These are phyloP conservation scores for Papiliotrema terrestris DNA, from an alignment of 1,284 basidiomycete genomes.

Conservation along the genomic window DNA sequence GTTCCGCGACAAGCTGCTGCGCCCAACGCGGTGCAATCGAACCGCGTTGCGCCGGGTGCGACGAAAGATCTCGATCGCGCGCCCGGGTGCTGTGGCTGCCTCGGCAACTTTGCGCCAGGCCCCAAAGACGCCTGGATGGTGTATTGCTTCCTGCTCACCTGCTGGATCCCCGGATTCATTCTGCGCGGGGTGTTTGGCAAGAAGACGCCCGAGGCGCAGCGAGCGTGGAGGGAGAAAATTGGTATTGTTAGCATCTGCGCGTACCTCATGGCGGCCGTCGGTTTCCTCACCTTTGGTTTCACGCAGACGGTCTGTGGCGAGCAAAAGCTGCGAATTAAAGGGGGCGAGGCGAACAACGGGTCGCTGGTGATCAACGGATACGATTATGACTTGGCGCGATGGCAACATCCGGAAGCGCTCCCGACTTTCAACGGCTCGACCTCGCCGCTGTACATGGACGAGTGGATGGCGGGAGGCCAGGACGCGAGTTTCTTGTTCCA, in stretches of 20 bases:
- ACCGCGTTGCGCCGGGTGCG: constrained; percentile 19
- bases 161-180: constrained; percentile 72
- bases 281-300: constrained; percentile 99
- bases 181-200: constrained; percentile 64
- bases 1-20: constrained; percentile 42
- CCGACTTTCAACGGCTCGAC: constrained; percentile 66
- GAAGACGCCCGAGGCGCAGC: constrained; percentile 85
- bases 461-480: constrained; percentile 74
- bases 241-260: constrained; percentile 81
- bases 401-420: constrained; percentile 68
- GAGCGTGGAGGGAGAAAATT: constrained; percentile 96
- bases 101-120: constrained; percentile 70
- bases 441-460: constrained; percentile 76
- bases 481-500: constrained; percentile 95
- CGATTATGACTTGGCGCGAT: constrained; percentile 84
- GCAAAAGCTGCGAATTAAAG: constrained; percentile 73
- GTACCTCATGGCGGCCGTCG: constrained; percentile 82
- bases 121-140: constrained; percentile 94
- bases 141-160: constrained; percentile 86
- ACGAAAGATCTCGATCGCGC: constrained; percentile 49
- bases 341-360: constrained; percentile 69
- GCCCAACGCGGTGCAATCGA: constrained; percentile 44
- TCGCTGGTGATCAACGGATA: constrained; percentile 92
- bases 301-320: constrained; percentile 88
- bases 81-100: constrained; percentile 52